Percentiles rank a stretch among this genome's conserved stretches.
These are phyloP conservation scores for Piloderma croceum DNA, from an alignment of 768 basidiomycete genomes.

Conservation along the genomic window DNA sequence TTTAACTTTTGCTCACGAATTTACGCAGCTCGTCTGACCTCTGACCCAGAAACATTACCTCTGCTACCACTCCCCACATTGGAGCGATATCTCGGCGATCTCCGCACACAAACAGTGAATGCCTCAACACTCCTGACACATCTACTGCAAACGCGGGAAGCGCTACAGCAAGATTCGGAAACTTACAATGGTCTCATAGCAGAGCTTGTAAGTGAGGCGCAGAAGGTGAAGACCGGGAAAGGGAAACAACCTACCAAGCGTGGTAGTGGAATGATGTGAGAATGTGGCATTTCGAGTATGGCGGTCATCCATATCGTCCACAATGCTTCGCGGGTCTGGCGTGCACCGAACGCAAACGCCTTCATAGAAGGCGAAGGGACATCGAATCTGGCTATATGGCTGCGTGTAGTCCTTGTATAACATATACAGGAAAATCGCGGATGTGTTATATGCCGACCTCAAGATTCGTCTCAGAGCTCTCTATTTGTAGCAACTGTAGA, in stretches of 20 bases:
- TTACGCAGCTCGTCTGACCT: slow-evolving; percentile 5
- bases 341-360: slow-evolving; percentile 1
- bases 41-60: slow-evolving; percentile 56
- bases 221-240: slow-evolving; percentile 71
- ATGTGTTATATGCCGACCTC: too few relatives aligned
- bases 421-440: too few relatives aligned
- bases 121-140: slow-evolving; percentile 75
- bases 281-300: too few relatives aligned
- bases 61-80: slow-evolving; percentile 65
- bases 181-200: slow-evolving; percentile 88
- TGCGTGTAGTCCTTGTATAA: too few relatives aligned
- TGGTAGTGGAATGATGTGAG: slow-evolving; percentile 41
- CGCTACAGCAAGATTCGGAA: slow-evolving; percentile 81
- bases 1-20: slow-evolving; percentile 1
- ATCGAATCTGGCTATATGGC: too few relatives aligned
- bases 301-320: too few relatives aligned
- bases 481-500: too few relatives aligned
- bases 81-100: slow-evolving; percentile 59
- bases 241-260: slow-evolving; percentile 40
- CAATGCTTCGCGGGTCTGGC: too few relatives aligned
- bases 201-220: slow-evolving; percentile 88
- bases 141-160: slow-evolving; percentile 74
- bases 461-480: too few relatives aligned
- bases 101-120: slow-evolving; percentile 67
- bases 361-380: too few relatives aligned